These are phyloP conservation scores for Gautieria morchelliformis DNA, from an alignment of 768 basidiomycete species.

Conservation along the genomic window DNA sequence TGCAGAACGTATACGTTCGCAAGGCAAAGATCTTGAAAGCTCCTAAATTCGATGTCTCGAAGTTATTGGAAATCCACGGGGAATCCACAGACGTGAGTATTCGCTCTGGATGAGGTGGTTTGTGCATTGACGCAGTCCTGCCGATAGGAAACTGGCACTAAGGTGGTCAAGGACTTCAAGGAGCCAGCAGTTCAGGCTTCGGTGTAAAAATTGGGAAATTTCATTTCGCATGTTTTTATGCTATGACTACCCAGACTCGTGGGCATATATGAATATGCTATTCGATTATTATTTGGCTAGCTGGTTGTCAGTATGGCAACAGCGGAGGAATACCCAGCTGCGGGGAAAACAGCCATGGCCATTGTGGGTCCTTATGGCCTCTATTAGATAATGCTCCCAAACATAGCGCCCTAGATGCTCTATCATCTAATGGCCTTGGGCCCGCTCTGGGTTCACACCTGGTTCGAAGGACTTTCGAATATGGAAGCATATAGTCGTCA, in stretches of 20 bases:
- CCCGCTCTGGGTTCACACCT: too few relatives aligned
- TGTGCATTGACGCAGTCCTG: background rate
- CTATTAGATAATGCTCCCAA: too few relatives aligned
- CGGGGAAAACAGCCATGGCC: too few relatives aligned
- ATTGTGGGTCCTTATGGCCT: too few relatives aligned
- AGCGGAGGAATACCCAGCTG: too few relatives aligned
- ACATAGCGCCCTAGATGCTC: too few relatives aligned
- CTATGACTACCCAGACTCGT: conserved; percentile 7
- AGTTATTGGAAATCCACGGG: conserved; percentile 93
- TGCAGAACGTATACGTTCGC: conserved; percentile 98
- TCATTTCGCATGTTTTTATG: conserved; percentile 10
- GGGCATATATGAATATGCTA: conserved; percentile 5
- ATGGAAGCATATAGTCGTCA: too few relatives aligned
- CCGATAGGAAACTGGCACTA: conserved; percentile 82
- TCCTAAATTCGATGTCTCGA: conserved; percentile 92
- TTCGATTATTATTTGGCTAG: background rate
- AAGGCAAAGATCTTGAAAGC: conserved; percentile 99
- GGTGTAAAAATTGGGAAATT: conserved; percentile 50
- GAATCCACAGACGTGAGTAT: conserved; percentile 83
- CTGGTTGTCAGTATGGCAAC: background rate
- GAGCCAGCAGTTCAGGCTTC: conserved; percentile 91
- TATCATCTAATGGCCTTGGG: too few relatives aligned
- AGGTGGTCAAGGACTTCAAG: conserved; percentile 93
- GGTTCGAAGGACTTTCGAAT: too few relatives aligned
- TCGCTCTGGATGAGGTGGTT: background rate